A percentile compares a stretch with the other conserved stretches of the same genome.
phyloP scores from a whole-genome alignment of 1,284 basidiomycete genomes.

The Phylloboletellus chloephorus region DNA sequence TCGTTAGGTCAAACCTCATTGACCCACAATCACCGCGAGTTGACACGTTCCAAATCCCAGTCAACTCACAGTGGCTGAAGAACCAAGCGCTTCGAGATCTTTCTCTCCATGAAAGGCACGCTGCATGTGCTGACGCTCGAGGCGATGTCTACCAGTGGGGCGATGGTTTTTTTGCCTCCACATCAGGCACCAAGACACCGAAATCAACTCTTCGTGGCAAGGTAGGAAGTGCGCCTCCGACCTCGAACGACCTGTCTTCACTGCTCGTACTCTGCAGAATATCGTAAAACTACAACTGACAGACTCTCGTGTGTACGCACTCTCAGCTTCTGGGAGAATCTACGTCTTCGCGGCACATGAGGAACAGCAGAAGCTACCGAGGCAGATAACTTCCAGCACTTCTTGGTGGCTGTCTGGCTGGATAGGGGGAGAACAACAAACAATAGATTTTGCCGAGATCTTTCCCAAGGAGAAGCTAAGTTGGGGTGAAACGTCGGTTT shows the following conservation, averaged over 20 bases:
- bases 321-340: slow-evolving; percentile 68
- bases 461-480: slow-evolving; percentile 41
- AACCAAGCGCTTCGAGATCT: slow-evolving; percentile 72
- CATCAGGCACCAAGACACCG: slow-evolving; percentile 17
- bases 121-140: slow-evolving; percentile 77
- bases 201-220: slow-evolving; percentile 60
- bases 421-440: slow-evolving; percentile 53
- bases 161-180: slow-evolving; percentile 48
- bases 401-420: slow-evolving; percentile 54
- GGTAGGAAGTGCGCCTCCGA: slow-evolving; percentile 40
- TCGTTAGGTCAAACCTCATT: slow-evolving; percentile 42
- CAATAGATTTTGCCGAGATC: slow-evolving; percentile 47
- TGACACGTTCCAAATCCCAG: slow-evolving; percentile 45
- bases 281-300: slow-evolving; percentile 59
- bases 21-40: slow-evolving; percentile 33
- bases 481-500: slow-evolving; percentile 51
- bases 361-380: slow-evolving; percentile 40
- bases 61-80: slow-evolving; percentile 50
- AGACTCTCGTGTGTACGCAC: slow-evolving; percentile 59
- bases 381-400: slow-evolving; percentile 38
- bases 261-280: slow-evolving; percentile 42
- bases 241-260: background rate
- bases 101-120: slow-evolving; percentile 68
- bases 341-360: slow-evolving; percentile 60
- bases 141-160: slow-evolving; percentile 94